A percentile compares a stretch with the other conserved stretches of the same genome.
These are phyloP conservation scores for Lichtheimia corymbifera DNA, from an alignment of 371 early-diverging fungal genomes.

Conservation along the genomic window DNA sequence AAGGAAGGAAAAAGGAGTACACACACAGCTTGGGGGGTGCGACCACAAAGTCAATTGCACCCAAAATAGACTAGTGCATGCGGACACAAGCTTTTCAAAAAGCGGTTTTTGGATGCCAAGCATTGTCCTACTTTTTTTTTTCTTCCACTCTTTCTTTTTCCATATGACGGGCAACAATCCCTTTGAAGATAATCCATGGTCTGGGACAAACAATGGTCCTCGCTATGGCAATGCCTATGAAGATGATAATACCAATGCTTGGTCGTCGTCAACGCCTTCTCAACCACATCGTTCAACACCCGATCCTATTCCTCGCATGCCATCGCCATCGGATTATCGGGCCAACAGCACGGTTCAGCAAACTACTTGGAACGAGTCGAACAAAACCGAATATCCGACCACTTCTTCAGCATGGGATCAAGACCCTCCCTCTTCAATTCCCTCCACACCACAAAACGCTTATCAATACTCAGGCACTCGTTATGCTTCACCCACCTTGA, in stretches of 20 bases:
- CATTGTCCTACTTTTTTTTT: background rate
- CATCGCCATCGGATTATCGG: constrained; percentile 42
- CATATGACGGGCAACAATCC: constrained; percentile 14
- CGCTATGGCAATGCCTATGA: constrained; percentile 28
- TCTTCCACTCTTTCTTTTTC: constrained; percentile 7
- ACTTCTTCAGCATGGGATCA: constrained; percentile 10
- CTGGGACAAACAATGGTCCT: constrained; percentile 11
- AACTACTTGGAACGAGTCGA: constrained; percentile 23
- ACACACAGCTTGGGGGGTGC: too few relatives aligned
- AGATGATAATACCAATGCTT: constrained; percentile 16
- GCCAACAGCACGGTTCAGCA: constrained; percentile 9
- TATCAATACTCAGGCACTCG: constrained; percentile 33
- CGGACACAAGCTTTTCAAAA: too few relatives aligned
- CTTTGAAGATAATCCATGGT: constrained; percentile 21
- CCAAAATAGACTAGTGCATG: too few relatives aligned
- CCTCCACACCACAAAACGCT: constrained; percentile 17
- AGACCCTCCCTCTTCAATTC: background rate
- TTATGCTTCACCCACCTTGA: constrained; percentile 7
- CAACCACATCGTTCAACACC: constrained; percentile 2
- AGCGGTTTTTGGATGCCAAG: too few relatives aligned
- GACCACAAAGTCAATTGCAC: too few relatives aligned
- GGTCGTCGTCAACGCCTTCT: constrained; percentile 5
- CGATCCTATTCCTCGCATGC: constrained; percentile 21
- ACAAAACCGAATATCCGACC: constrained; percentile 25
- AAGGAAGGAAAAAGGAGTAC: too few relatives aligned